A percentile compares a stretch with the other conserved stretches of the same genome.
Conservation (phyloP, 2,329 filamentous ascomycete genomes). For the Colletotrichum sp. region DNA sequence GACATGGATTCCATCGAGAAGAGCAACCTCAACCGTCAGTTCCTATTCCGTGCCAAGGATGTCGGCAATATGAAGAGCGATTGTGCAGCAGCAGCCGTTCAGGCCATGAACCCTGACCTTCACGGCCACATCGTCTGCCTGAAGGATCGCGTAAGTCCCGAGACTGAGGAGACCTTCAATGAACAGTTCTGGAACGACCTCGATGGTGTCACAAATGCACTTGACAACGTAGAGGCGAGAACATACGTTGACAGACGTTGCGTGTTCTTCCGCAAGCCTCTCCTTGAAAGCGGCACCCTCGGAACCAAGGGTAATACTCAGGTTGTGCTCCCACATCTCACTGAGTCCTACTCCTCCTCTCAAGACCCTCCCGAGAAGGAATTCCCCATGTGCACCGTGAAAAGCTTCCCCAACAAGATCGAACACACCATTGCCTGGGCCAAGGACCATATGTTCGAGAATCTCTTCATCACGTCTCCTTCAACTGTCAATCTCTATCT, state of each 20-base stretch:
- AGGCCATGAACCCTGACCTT: slow-evolving; percentile 94
- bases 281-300: slow-evolving; percentile 96
- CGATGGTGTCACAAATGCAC: slow-evolving; percentile 93
- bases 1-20: slow-evolving; percentile 99
- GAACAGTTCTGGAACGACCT: slow-evolving; percentile 88
- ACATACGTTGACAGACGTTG: slow-evolving; percentile 96
- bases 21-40: slow-evolving; percentile 97
- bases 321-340: slow-evolving; percentile 87
- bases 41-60: slow-evolving; percentile 91
- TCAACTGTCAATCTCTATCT: slow-evolving; percentile 95
- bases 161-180: slow-evolving; percentile 94
- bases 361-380: slow-evolving; percentile 98
- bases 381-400: slow-evolving; percentile 97
- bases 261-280: slow-evolving; percentile 96
- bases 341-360: slow-evolving; percentile 94
- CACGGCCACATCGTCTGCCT: slow-evolving; percentile 83
- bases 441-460: slow-evolving; percentile 89
- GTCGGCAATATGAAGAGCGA: slow-evolving; percentile 98
- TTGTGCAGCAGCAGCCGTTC: slow-evolving; percentile 86
- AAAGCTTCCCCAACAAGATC: slow-evolving; percentile 97
- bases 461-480: slow-evolving; percentile 89
- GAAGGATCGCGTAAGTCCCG: slow-evolving; percentile 87
- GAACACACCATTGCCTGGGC: slow-evolving; percentile 99
- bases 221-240: slow-evolving; percentile 96
- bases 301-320: slow-evolving; percentile 99